A percentile compares a stretch with the other conserved stretches of the same genome.
Conservation (phyloP, 129 eudicot genomes). For the Centella asiatica region DNA sequence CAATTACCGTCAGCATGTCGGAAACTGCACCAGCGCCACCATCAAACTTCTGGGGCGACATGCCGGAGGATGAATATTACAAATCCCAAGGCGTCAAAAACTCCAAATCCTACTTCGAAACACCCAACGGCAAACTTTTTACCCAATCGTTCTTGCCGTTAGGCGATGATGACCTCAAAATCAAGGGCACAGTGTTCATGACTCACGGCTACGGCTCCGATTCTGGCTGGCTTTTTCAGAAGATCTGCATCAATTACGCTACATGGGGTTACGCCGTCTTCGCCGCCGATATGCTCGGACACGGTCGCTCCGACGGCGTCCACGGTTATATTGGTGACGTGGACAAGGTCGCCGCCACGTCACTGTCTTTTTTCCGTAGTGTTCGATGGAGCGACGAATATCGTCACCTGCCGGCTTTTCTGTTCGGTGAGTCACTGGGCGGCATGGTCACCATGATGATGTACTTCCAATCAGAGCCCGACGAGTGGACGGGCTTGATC, state of each 20-base stretch:
- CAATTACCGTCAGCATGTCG: slow-evolving; percentile 9
- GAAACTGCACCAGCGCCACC: slow-evolving; percentile 31
- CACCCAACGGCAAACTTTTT: slow-evolving; percentile 59
- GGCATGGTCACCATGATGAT: slow-evolving; percentile 60
- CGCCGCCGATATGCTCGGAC: slow-evolving; percentile 83
- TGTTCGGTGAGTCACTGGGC: slow-evolving; percentile 85
- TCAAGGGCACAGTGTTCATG: slow-evolving; percentile 60
- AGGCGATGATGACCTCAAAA: slow-evolving; percentile 16
- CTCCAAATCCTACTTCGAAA: slow-evolving; percentile 50
- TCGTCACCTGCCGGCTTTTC: slow-evolving; percentile 53
- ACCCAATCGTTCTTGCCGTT: slow-evolving; percentile 67
- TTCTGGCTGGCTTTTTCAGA: slow-evolving; percentile 72
- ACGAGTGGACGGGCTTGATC: slow-evolving; percentile 69
- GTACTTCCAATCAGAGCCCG: slow-evolving; percentile 65
- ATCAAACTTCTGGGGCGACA: slow-evolving; percentile 67
- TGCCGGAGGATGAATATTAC: slow-evolving; percentile 67
- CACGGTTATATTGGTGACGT: slow-evolving; percentile 64
- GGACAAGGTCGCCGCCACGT: slow-evolving; percentile 47
- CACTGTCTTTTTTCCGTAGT: slow-evolving; percentile 36
- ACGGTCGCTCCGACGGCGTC: slow-evolving; percentile 76
- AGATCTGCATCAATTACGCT: slow-evolving; percentile 64
- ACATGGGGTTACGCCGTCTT: slow-evolving; percentile 84
- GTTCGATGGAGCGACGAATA: slow-evolving; percentile 56
- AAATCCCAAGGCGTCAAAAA: slow-evolving; percentile 51
- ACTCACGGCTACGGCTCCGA: slow-evolving; percentile 84